Conservation (phyloP, 2,329 filamentous ascomycete species). For the Botrytis fabae region DNA sequence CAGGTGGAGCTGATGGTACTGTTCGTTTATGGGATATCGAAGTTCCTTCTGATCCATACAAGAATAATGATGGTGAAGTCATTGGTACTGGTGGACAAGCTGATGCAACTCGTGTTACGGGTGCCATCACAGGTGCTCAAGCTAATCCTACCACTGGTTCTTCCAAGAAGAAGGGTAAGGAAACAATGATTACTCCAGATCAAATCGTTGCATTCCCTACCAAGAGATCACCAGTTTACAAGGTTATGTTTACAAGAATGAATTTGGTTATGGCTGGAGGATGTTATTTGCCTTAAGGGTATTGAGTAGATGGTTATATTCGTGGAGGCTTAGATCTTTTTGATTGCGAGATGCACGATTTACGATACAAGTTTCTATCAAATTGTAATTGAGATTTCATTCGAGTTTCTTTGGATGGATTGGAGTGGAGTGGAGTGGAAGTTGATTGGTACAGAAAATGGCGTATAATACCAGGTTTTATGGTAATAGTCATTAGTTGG, state of each 20-base stretch:
- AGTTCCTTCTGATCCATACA: conserved; percentile 64
- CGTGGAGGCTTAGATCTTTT: neutral
- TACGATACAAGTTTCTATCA: neutral
- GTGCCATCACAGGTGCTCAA: conserved; percentile 35
- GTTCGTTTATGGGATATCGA: conserved; percentile 93
- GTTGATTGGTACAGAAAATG: neutral
- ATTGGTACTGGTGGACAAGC: conserved; percentile 47
- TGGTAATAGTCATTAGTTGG: neutral
- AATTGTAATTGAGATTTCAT: neutral
- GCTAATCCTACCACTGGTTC: conserved; percentile 39
- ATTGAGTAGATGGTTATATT: neutral
- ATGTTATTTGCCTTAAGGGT: conserved; percentile 48
- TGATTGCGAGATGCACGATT: neutral
- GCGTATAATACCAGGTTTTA: neutral
- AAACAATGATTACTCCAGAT: conserved; percentile 85
- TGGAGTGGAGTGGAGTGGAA: neutral
- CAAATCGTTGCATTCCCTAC: conserved; percentile 94
- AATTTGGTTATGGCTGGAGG: conserved; percentile 89
- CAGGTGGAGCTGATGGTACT: conserved; percentile 86
- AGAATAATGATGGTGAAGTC: conserved; percentile 49
- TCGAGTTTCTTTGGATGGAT: neutral
- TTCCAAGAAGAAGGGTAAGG: conserved; percentile 78
- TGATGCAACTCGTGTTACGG: conserved; percentile 51
- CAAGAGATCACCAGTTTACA: conserved; percentile 93
- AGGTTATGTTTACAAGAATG: conserved; percentile 92